Conservation (phyloP, 305 asterid species). For the Solanum hybrid region DNA sequence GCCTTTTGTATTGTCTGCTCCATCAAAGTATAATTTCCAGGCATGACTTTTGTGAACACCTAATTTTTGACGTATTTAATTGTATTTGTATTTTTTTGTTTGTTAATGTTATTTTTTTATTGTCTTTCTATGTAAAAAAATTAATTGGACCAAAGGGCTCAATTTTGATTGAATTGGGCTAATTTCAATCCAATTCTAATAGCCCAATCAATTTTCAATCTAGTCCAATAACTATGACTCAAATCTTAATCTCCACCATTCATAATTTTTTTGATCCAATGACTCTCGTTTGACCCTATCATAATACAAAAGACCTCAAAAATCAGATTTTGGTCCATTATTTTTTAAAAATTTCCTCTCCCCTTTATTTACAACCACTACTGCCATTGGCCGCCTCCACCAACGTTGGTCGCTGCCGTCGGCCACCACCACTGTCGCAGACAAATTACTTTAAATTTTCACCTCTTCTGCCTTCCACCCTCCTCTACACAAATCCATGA, state of each 20-base stretch:
- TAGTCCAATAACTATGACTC: neutral
- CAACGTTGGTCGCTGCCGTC: neutral
- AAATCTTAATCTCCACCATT: neutral
- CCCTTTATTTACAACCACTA: neutral
- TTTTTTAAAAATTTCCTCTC: too few relatives aligned
- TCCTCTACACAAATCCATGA: too few relatives aligned
- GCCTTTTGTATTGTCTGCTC: neutral
- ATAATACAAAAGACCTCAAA: neutral
- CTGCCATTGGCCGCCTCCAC: neutral
- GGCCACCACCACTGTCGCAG: neutral
- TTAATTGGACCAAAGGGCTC: neutral
- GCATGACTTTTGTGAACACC: neutral
- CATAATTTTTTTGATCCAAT: neutral
- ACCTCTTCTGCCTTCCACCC: neutral
- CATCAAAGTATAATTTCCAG: neutral
- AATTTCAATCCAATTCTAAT: too few relatives aligned
- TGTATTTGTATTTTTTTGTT: too few relatives aligned
- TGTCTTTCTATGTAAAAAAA: neutral
- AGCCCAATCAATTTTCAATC: too few relatives aligned
- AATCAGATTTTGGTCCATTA: neutral
- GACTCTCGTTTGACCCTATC: neutral
- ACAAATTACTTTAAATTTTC: too few relatives aligned
- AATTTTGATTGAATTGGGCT: neutral
- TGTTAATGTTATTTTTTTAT: neutral
- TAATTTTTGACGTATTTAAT: too few relatives aligned